These are phyloP conservation scores for Xanthoparmelia taractica DNA, from an alignment of 495 filamentous ascomycete genomes.

Conservation along the genomic window DNA sequence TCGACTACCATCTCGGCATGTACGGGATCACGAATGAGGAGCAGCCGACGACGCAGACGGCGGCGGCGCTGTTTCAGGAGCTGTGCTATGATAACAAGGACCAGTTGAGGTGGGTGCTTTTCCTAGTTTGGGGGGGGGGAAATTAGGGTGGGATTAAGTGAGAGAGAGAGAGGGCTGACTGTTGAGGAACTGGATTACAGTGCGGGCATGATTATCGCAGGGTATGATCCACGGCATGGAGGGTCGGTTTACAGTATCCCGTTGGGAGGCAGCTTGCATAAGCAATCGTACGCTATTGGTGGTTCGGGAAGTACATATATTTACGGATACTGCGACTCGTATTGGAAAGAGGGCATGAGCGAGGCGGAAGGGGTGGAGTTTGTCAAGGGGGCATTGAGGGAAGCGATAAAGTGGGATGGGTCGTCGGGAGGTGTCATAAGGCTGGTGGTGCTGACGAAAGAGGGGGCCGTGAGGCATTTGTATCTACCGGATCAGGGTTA, in stretches of 20 bases:
- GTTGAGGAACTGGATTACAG: slow-evolving; percentile 37
- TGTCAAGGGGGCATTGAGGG: slow-evolving; percentile 78
- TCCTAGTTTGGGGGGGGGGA: no score
- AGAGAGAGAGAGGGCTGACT: slow-evolving; percentile 8
- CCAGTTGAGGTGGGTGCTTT: slow-evolving; percentile 58
- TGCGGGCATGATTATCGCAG: slow-evolving; percentile 95
- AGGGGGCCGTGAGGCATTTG: slow-evolving; percentile 81
- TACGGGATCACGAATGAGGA: slow-evolving; percentile 82
- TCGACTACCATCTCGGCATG: slow-evolving; percentile 90
- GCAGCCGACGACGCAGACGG: slow-evolving; percentile 85
- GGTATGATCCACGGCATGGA: slow-evolving; percentile 86
- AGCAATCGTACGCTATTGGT: slow-evolving; percentile 91
- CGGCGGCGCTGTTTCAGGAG: slow-evolving; percentile 92
- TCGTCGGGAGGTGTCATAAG: slow-evolving; percentile 97
- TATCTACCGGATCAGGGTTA: slow-evolving; percentile 87
- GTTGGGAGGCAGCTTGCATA: slow-evolving; percentile 92
- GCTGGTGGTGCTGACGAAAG: slow-evolving; percentile 86
- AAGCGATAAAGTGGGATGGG: slow-evolving; percentile 98
- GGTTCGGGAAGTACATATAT: slow-evolving; percentile 98
- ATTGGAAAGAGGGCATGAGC: slow-evolving; percentile 94
- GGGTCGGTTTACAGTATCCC: slow-evolving; percentile 97
- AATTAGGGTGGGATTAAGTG: neutral
- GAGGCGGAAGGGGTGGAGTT: slow-evolving; percentile 89
- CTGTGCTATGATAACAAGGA: slow-evolving; percentile 98
- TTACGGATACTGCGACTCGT: slow-evolving; percentile 93